Base-by-base conservation (phyloP, 768 basidiomycete genomes). In the Epithele typhae region DNA sequence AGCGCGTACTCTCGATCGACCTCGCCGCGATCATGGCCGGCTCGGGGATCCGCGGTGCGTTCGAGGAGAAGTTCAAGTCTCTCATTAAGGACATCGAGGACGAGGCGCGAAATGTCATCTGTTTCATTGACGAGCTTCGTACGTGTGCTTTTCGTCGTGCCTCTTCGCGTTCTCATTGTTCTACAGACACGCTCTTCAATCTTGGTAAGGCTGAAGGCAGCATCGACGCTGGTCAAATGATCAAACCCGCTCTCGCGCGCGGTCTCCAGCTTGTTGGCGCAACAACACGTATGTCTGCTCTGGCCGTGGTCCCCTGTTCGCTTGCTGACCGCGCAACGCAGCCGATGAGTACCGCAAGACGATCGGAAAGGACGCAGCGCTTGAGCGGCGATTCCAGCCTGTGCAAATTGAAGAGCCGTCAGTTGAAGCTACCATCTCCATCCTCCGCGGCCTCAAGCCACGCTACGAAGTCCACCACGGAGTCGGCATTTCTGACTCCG, bases 101-200 rank as follows among this genome's bases (percentile, higher is more conserved):
- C 11, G 87, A 91, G 80, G 74, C 77, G 3, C 83, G 87, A 17
- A 81, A 85, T 36, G 82, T 92, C 7, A 94, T 94, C 30, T 92
- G 88, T 59, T 95, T 95, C 67, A 93, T 95, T 43, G 92, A 94
- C 56, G 92, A 95, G 79, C 82, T 95, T 43, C 92, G 87, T 89
- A 57, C 68, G 87, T n/a, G n/a, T 82, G 47, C 32, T 8, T 24
- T 12, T 14, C 18, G 17, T 40, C 15, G 24, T 14, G 5, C 4
- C 25, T 11, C 21, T 17, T 2, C 12, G 30, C 10, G 18, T 38
- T 24, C 24, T 1, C 1, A 6, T 12, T 22, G 21, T 10, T 22
- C 17, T 9, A 5, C 46, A 87, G 84, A 91, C 52, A 84, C 78
- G 0, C 71, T 92, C 3, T 89, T 92, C 70, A 88, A 92, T 45